Percentiles rank a stretch among this genome's conserved stretches.
These are phyloP conservation scores for Macrophomina phaseolina DNA, from an alignment of 2,329 filamentous ascomycete species.

Conservation along the genomic window DNA sequence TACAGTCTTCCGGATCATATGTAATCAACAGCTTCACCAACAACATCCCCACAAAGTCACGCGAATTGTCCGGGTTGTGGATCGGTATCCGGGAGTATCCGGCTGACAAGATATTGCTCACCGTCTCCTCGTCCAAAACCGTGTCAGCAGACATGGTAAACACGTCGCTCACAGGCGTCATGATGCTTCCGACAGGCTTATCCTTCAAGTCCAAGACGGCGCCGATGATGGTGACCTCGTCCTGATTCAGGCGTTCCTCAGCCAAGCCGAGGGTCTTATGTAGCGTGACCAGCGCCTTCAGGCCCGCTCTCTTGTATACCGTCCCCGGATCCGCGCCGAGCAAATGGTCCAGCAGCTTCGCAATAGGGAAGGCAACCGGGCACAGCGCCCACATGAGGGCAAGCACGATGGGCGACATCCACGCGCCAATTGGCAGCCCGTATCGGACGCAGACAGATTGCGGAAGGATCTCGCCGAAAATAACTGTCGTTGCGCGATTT, in stretches of 20 bases:
- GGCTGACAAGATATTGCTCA: slow-evolving; percentile 90
- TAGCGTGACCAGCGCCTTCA: slow-evolving; percentile 94
- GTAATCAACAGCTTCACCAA: slow-evolving; percentile 98
- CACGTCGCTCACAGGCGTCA: slow-evolving; percentile 98
- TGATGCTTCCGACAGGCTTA: slow-evolving; percentile 92
- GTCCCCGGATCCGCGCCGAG: slow-evolving; percentile 95
- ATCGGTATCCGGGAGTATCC: slow-evolving; percentile 97
- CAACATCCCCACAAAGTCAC: slow-evolving; percentile 96
- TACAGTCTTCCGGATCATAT: slow-evolving; percentile 93
- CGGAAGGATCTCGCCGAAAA: slow-evolving; percentile 95
- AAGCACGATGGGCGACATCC: slow-evolving; percentile 87
- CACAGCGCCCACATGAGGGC: slow-evolving; percentile 90
- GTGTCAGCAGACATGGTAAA: slow-evolving; percentile 97
- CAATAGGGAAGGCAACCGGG: slow-evolving; percentile 90
- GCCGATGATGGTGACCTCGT: slow-evolving; percentile 98
- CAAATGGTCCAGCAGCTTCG: slow-evolving; percentile 91
- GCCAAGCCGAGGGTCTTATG: slow-evolving; percentile 90
- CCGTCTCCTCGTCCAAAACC: slow-evolving; percentile 88
- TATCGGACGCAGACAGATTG: slow-evolving; percentile 97
- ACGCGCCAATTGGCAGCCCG: slow-evolving; percentile 91
- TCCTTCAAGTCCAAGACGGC: slow-evolving; percentile 95
- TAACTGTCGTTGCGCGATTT: slow-evolving; percentile 64
- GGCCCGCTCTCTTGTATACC: slow-evolving; percentile 95
- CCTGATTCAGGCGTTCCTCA: slow-evolving; percentile 87
- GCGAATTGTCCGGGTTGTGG: slow-evolving; percentile 79